A percentile compares a stretch with the other conserved stretches of the same genome.
These are phyloP conservation scores for Marasmius oreades DNA, from an alignment of 1,284 basidiomycete species.

Conservation along the genomic window DNA sequence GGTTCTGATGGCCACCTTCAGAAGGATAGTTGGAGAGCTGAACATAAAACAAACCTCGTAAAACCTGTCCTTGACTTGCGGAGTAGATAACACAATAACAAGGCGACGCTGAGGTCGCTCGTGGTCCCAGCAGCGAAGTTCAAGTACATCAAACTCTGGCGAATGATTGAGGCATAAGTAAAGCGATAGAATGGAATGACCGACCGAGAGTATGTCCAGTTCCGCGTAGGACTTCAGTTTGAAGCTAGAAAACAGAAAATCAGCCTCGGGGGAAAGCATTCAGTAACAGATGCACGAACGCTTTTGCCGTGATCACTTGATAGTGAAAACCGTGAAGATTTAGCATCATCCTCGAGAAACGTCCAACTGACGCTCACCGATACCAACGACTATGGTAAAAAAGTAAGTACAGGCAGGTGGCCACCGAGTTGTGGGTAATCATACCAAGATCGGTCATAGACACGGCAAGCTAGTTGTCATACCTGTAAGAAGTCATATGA, in stretches of 20 bases:
- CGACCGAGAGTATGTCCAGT: slow-evolving; percentile 33
- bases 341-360: neutral
- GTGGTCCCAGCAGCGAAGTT: slow-evolving; percentile 38
- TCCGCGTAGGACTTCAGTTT: slow-evolving; percentile 28
- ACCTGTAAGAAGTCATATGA: slow-evolving; percentile 3
- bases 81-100: slow-evolving; percentile 39
- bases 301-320: slow-evolving; percentile 42
- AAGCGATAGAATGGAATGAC: slow-evolving; percentile 11
- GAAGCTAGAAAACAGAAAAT: slow-evolving; percentile 27
- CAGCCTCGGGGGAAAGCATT: neutral
- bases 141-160: slow-evolving; percentile 38
- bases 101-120: slow-evolving; percentile 40
- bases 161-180: slow-evolving; percentile 2
- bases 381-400: slow-evolving; percentile 30
- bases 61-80: slow-evolving; percentile 40
- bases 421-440: slow-evolving; percentile 11
- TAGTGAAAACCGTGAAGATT: slow-evolving; percentile 1
- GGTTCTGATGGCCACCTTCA: slow-evolving; percentile 28
- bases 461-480: slow-evolving; percentile 30
- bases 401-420: neutral
- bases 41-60: slow-evolving; percentile 23
- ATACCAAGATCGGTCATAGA: slow-evolving; percentile 41
- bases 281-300: slow-evolving; percentile 25
- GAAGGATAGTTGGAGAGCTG: neutral
- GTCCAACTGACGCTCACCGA: slow-evolving; percentile 27